phyloP scores from a whole-genome alignment of 306 rosid genomes.

The Castanospermum australe region DNA sequence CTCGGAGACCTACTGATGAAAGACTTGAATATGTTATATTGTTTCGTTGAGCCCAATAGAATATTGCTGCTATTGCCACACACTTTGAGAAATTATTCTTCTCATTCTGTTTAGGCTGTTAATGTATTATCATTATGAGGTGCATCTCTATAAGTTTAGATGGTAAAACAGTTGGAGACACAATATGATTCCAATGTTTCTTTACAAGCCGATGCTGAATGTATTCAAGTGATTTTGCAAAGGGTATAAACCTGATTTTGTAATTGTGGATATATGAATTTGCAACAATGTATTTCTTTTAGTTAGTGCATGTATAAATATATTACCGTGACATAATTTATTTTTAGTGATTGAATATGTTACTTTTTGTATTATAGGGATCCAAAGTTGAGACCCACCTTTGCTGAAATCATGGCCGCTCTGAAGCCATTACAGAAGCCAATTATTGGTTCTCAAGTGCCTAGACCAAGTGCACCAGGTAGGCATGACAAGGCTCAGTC shows the following conservation, averaged over 20 bases:
- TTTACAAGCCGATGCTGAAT: neutral
- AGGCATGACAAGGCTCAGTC: slow-evolving; percentile 39
- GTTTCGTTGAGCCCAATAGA: neutral
- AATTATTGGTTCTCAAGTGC: slow-evolving; percentile 49
- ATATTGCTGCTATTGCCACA: neutral
- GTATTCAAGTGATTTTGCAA: neutral
- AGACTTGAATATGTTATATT: neutral
- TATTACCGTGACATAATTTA: neutral
- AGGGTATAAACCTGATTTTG: neutral
- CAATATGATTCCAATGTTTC: neutral
- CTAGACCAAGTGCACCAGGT: slow-evolving; percentile 38
- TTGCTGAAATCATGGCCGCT: slow-evolving; percentile 90
- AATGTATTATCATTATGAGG: neutral
- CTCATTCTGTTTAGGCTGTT: neutral
- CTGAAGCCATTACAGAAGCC: slow-evolving; percentile 90
- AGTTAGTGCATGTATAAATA: neutral
- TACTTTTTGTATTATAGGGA: slow-evolving; percentile 59
- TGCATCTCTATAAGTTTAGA: neutral
- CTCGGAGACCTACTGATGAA: neutral
- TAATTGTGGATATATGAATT: neutral
- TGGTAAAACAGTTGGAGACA: neutral
- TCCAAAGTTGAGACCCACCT: slow-evolving; percentile 86
- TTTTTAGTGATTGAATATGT: slow-evolving; percentile 2
- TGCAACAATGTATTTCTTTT: neutral
- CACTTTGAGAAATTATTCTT: neutral